Base-by-base conservation (phyloP, 495 filamentous ascomycete species). In the Penicillium arizonense region DNA sequence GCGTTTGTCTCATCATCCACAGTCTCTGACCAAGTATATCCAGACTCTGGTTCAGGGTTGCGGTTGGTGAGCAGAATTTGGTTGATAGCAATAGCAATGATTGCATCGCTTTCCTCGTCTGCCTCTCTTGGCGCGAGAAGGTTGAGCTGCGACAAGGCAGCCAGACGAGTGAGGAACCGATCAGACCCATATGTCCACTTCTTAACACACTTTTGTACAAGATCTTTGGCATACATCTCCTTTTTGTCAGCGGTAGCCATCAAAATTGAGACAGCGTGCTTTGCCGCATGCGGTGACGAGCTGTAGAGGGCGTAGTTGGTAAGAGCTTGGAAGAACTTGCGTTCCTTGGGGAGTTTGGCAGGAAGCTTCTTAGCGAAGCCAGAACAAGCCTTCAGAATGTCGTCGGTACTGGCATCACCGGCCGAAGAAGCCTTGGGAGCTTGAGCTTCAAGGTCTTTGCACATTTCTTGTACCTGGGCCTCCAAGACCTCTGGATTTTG, bases 321-420 rank as follows among this genome's bases (percentile, higher is more conserved):
- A 61, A 97, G 77, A 14, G 90, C 85, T 57, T 93, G 86, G 21
- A 83, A 70, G 53, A 97, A 95, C 56, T 90, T 92, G 40, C 89
- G 85, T 52, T 96, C 90, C 48, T 85, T 81, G 0, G 93, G 90
- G 45, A 97, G 81, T 40, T 97, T 92, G 16, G 83, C 80, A 0
- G 92, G 87, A 52, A 93, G 91, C 57, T 83, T 89, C 57, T 82
- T 85, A 8, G 92, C 90, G 65, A 96, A 97, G 3, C 87, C 87
- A 7, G 91, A 87, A 60, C 91, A 96, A 5, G 94, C 93, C 65
- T 95, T 96, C 51, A 99, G 77, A 5, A 91, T 93, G 64, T 96
- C 90, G 16, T 91, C 89, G 9, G 88, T 85, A 2, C 81, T 74
- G 3, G 81, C 58, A 48, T 89, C 85, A 47, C 89, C 88, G 2